phyloP scores from a whole-genome alignment of 78 protist species.

The Pigoraptor vietnamica region DNA sequence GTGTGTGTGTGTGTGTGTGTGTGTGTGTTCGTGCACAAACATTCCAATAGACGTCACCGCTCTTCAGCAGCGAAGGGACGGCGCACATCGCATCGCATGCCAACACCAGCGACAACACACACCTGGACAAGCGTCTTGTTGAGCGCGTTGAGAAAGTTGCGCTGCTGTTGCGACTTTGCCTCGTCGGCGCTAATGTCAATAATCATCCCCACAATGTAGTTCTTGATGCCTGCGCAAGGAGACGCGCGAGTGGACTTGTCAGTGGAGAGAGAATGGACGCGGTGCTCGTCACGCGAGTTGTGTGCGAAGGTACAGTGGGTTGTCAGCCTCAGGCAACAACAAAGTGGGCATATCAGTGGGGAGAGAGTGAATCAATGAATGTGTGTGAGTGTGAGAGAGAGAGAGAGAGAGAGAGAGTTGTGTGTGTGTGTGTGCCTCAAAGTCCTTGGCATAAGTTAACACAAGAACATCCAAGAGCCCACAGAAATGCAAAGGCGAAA shows the following conservation, averaged over 20 bases:
- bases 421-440: too few species aligned
- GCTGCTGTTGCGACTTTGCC: conserved; percentile 20
- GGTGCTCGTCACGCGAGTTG: too few species aligned
- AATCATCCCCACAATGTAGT: conserved; percentile 73
- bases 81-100: background rate
- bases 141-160: conserved; percentile 53
- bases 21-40: too few species aligned
- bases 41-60: background rate
- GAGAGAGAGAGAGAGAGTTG: too few species aligned
- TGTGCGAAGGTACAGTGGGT: too few species aligned
- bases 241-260: background rate
- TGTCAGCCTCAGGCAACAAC: background rate
- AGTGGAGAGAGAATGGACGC: too few species aligned
- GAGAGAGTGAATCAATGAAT: too few species aligned
- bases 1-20: too few species aligned
- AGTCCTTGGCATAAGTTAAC: background rate
- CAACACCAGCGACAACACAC: background rate
- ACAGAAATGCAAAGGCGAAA: background rate
- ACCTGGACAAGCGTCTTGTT: conserved; percentile 76
- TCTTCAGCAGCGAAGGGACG: background rate
- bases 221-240: conserved; percentile 66
- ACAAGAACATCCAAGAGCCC: background rate
- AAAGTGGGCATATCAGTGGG: background rate
- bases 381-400: too few species aligned
- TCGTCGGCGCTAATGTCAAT: conserved; percentile 56